phyloP scores from a whole-genome alignment of 129 eudicot genomes.

The Solidago caesia region DNA sequence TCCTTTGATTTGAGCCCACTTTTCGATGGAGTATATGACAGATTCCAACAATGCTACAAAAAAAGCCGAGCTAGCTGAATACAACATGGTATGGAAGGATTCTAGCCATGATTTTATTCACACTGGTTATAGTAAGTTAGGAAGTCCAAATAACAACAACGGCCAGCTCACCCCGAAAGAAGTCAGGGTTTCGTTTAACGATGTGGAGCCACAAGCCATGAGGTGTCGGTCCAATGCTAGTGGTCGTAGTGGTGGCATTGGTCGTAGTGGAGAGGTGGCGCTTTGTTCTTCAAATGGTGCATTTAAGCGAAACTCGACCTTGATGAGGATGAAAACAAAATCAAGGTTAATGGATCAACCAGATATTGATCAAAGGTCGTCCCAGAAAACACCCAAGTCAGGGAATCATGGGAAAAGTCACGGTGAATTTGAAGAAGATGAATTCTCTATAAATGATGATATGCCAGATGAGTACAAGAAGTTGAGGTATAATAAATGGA shows the following conservation, averaged over 20 bases:
- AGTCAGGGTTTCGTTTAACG: constrained; percentile 40
- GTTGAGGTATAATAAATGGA: constrained; percentile 45
- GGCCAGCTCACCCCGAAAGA: constrained; percentile 47
- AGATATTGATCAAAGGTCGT: constrained; percentile 26
- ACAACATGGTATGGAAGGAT: neutral
- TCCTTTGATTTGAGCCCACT: too few relatives aligned
- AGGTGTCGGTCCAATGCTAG: constrained; percentile 43
- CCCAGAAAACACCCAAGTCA: neutral
- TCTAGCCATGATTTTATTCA: neutral
- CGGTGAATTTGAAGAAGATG: constrained; percentile 37
- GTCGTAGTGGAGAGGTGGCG: constrained; percentile 31
- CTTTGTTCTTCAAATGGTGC: constrained; percentile 37
- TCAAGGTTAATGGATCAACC: constrained; percentile 66
- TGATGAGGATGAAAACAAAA: constrained; percentile 50
- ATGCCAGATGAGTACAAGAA: constrained; percentile 59
- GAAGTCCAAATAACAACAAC: neutral
- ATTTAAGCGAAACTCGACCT: constrained; percentile 35
- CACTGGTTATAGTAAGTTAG: too few relatives aligned
- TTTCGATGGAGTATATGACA: neutral
- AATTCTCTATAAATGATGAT: constrained; percentile 50
- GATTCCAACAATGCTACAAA: constrained; percentile 1
- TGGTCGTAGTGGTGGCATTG: neutral
- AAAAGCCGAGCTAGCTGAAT: neutral
- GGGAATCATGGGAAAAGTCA: constrained; percentile 37
- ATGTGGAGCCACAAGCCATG: constrained; percentile 13